phyloP scores from a whole-genome alignment of 2,329 filamentous ascomycete species.

The Cladophialophora exuberans region DNA sequence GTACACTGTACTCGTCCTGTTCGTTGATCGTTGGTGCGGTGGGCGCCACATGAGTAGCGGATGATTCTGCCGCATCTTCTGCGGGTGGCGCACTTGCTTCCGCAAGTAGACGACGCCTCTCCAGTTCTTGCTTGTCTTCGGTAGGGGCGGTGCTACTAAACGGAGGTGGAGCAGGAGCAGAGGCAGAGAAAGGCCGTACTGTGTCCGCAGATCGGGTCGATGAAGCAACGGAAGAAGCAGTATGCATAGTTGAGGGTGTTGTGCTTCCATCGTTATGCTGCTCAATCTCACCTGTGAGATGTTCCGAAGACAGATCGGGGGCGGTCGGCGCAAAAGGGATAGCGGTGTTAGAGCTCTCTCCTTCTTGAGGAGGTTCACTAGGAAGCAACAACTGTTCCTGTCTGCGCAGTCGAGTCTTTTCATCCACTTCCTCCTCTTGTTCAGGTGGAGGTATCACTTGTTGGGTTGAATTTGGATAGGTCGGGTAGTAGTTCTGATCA shows the following conservation, averaged over 20 bases:
- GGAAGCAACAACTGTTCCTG: conserved; percentile 81
- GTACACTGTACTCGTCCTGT: conserved; percentile 56
- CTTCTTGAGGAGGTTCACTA: conserved; percentile 68
- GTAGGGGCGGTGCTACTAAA: conserved; percentile 45
- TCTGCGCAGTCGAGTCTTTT: conserved; percentile 78
- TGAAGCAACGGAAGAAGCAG: conserved; percentile 25
- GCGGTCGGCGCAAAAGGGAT: conserved; percentile 46
- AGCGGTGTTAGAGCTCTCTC: conserved; percentile 49
- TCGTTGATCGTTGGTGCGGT: conserved; percentile 63
- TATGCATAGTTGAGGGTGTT: conserved; percentile 27
- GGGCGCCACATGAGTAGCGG: conserved; percentile 23
- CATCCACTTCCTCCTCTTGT: conserved; percentile 68
- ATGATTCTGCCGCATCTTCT: conserved; percentile 29
- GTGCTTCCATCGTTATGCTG: conserved; percentile 40
- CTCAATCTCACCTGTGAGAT: conserved; percentile 39
- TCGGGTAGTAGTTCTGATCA: conserved; percentile 15
- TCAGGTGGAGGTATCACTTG: conserved; percentile 44
- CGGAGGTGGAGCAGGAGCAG: conserved; percentile 31
- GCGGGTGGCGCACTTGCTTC: conserved; percentile 65
- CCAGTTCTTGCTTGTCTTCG: conserved; percentile 81
- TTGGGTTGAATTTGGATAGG: conserved; percentile 11
- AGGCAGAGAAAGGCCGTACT: conserved; percentile 31
- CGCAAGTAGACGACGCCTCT: conserved; percentile 65
- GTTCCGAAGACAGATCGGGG: conserved; percentile 47
- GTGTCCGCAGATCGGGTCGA: conserved; percentile 39